Evolutionary conservation across 2,329 filamentous ascomycete genomes (phyloP), one percentile per base, ranked within the genome.

Genomic region (Thelonectria blattea): DNA sequence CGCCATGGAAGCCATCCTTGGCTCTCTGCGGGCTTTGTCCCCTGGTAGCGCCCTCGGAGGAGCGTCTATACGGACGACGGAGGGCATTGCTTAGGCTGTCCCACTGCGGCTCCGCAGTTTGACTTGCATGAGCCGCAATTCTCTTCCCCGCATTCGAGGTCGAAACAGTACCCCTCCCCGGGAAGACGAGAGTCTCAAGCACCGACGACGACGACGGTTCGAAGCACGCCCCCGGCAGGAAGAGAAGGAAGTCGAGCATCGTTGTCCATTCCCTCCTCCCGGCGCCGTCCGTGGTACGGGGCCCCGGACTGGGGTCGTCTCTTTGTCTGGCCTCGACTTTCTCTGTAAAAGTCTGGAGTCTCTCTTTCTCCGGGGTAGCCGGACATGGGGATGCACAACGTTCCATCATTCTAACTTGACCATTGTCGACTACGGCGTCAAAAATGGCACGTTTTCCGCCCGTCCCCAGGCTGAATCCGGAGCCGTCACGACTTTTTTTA

Each of bases 71-170:
- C 17, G 37, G 46, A 34, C 20, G 22, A 47, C 52, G 47, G 54
- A 43, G 60, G 52, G 20, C 57, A 54, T 39, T 22, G 62, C 64
- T 47, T 64, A 64, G 59, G 17, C 32, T 32, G 61, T 61, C 64
- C 68, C 68, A 71, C 67, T 71, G 68, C 68, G 68, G 68, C 68
- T 71, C 68, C 68, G 68, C 68, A 69, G 61, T 57, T 70, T 71
- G 65, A 68, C 67, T 71, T 71, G 67, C 68, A 71, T 71, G 68
- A 71, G 68, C 68, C 68, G 68, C 68, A 71, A 67, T 70, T 66
- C 42, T 46, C 48, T 71, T 71, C 68, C 68, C 68, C 68, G 67
- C 68, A 71, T 70, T 59, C 64, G 51, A 66, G 32, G 15, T 59
- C 68, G 15, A 14, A 37, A 15, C 11, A 6, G 12, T 49, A 58